phyloP scores from a whole-genome alignment of 257 asterid species.

The Solanum tacnaense region DNA sequence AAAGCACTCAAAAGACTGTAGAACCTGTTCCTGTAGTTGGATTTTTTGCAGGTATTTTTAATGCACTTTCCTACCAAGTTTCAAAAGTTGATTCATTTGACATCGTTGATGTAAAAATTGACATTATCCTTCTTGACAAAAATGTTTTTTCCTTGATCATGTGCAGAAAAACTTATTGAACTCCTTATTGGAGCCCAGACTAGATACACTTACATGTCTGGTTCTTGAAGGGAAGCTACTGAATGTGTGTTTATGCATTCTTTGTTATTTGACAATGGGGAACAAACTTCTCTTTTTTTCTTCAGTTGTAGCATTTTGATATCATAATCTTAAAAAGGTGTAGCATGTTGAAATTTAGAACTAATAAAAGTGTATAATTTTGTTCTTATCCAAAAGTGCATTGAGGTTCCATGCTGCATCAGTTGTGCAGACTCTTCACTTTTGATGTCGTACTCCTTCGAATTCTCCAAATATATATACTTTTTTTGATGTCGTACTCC shows the following conservation, averaged over 20 bases:
- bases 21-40: slow-evolving; percentile 84
- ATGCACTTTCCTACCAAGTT: neutral
- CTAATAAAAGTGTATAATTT: neutral
- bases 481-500: neutral
- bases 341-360: neutral
- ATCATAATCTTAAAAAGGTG: neutral
- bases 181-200: slow-evolving; percentile 91
- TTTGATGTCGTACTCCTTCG: neutral
- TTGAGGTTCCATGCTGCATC: neutral
- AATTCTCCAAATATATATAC: neutral
- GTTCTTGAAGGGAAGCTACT: slow-evolving; percentile 43
- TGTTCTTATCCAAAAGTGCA: neutral
- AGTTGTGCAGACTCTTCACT: neutral
- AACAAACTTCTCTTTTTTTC: neutral
- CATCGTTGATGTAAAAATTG: neutral
- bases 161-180: slow-evolving; percentile 79
- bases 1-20: slow-evolving; percentile 46
- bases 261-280: neutral
- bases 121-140: neutral
- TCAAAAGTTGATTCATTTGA: neutral
- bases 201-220: slow-evolving; percentile 95
- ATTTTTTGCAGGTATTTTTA: slow-evolving; percentile 55
- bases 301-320: neutral
- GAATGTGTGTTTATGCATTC: neutral
- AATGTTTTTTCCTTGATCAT: neutral